These are phyloP conservation scores for Rhamnella rubrinervis DNA, from an alignment of 331 rosid species.

Conservation along the genomic window DNA sequence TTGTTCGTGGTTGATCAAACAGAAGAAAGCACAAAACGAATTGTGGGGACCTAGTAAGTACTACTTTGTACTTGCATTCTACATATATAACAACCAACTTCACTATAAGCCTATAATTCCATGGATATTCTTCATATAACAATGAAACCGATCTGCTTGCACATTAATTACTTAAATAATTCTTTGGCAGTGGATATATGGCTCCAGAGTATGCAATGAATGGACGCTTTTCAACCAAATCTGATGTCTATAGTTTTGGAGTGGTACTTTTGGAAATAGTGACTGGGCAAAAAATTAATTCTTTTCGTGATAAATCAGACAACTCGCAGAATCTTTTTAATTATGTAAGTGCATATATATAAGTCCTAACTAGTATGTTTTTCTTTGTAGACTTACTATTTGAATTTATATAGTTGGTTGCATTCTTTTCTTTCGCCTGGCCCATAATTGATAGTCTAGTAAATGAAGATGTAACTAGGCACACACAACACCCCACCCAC, in stretches of 20 bases:
- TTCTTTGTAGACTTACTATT: too few species aligned
- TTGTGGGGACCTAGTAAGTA: slow-evolving; percentile 49
- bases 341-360: slow-evolving; percentile 10
- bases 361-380: too few species aligned
- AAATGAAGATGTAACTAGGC: too few species aligned
- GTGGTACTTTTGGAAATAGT: slow-evolving; percentile 14
- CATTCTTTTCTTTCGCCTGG: too few species aligned
- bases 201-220: slow-evolving; percentile 25
- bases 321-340: slow-evolving; percentile 3
- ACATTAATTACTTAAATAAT: neutral
- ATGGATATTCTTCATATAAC: too few species aligned
- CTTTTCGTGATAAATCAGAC: slow-evolving; percentile 3
- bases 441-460: too few species aligned
- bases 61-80: neutral
- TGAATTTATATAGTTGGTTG: too few species aligned
- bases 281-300: slow-evolving; percentile 15
- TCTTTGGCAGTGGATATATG: slow-evolving; percentile 20
- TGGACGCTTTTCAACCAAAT: slow-evolving; percentile 13
- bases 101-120: too few species aligned
- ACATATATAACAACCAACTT: too few species aligned
- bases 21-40: slow-evolving; percentile 17
- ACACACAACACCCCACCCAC: too few species aligned
- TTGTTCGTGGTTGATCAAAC: slow-evolving; percentile 33
- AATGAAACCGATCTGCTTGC: too few species aligned
- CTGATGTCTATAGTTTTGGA: slow-evolving; percentile 16